Conservation (phyloP, 352 stramenopile genomes). For the Lagenidium sp. region DNA sequence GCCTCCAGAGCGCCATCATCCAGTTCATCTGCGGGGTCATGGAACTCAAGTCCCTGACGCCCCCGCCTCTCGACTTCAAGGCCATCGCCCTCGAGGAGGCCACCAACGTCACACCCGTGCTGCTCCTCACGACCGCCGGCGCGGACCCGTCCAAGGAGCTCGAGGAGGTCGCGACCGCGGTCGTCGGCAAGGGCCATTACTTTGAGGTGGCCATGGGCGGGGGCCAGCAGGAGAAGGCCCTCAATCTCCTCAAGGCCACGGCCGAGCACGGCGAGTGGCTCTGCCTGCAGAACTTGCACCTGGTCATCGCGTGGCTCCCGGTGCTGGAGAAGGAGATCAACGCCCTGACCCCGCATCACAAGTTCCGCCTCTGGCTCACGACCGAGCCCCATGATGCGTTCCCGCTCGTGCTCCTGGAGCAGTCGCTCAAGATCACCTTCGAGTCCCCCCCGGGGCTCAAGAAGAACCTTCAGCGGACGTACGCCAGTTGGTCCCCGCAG, state of each 20-base stretch:
- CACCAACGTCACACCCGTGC: conserved; percentile 68
- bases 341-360: conserved; percentile 48
- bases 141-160: conserved; percentile 92
- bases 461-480: conserved; percentile 93
- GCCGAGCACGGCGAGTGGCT: conserved; percentile 88
- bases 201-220: conserved; percentile 93
- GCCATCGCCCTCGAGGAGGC: conserved; percentile 56
- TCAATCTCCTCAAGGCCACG: conserved; percentile 70
- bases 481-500: conserved; percentile 73
- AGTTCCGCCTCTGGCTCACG: conserved; percentile 94
- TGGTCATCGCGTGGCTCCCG: conserved; percentile 92
- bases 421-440: conserved; percentile 93
- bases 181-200: conserved; percentile 87
- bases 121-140: conserved; percentile 90
- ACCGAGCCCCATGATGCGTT: conserved; percentile 90
- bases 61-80: conserved; percentile 73
- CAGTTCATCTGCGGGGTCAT: conserved; percentile 87
- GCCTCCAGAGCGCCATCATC: conserved; percentile 84
- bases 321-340: conserved; percentile 89
- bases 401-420: conserved; percentile 86
- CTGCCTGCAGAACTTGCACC: conserved; percentile 95
- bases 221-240: conserved; percentile 88
- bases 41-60: conserved; percentile 81
- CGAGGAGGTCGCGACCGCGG: conserved; percentile 80
- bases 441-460: conserved; percentile 93